phyloP scores from a whole-genome alignment of 345 rosid genomes.

The Melaleuca alternifolia region DNA sequence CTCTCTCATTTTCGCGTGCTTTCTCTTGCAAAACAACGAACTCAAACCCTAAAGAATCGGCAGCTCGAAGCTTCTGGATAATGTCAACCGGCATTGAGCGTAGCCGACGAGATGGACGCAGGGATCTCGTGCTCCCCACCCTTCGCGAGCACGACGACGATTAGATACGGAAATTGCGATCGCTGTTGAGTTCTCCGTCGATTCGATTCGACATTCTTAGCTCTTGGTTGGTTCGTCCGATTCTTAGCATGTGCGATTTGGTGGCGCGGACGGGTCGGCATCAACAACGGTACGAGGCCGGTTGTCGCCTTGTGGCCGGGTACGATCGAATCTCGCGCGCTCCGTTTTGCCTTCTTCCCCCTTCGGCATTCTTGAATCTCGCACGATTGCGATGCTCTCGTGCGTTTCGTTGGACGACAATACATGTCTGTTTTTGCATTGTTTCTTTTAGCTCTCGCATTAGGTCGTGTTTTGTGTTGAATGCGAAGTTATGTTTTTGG shows the following conservation, averaged over 20 bases:
- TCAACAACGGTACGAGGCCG: conserved; percentile 85
- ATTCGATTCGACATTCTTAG: not conserved
- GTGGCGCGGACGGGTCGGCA: conserved; percentile 98
- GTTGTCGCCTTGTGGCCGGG: conserved; percentile 98
- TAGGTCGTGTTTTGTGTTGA: not conserved
- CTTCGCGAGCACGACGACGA: not conserved
- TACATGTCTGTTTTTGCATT: not conserved
- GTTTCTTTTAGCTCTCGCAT: not conserved
- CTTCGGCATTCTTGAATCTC: not conserved
- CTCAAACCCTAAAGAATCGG: conserved; percentile 2
- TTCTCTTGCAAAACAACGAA: not conserved
- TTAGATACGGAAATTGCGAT: not conserved
- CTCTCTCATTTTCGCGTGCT: not conserved
- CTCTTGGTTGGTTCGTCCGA: not conserved
- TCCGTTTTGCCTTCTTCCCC: not conserved
- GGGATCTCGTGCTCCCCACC: not conserved
- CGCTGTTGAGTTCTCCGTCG: not conserved
- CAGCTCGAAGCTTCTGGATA: not conserved
- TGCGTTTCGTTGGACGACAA: not conserved
- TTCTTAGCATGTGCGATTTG: conserved; percentile 68
- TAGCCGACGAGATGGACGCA: not conserved
- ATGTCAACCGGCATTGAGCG: not conserved
- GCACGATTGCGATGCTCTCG: not conserved
- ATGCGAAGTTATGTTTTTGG: not conserved
- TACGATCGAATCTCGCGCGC: conserved; percentile 5